phyloP scores from a whole-genome alignment of 1,284 basidiomycete species.

The Thelephora terrestris region DNA sequence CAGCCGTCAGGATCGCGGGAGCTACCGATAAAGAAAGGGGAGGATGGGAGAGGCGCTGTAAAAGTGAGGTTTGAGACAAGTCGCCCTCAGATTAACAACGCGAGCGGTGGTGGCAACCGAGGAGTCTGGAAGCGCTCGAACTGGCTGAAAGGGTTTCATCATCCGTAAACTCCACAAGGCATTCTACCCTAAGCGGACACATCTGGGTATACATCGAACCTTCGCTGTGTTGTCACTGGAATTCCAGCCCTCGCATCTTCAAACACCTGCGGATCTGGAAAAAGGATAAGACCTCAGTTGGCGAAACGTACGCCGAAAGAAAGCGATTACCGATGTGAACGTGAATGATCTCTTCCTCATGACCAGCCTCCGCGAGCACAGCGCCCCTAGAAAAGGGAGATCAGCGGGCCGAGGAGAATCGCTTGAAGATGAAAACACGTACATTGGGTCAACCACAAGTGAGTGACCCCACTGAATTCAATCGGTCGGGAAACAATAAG shows the following conservation, averaged over 20 bases:
- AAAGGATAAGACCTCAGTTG: conserved; percentile 5
- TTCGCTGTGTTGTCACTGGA: conserved; percentile 79
- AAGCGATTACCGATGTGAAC: conserved; percentile 68
- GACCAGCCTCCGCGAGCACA: conserved; percentile 69
- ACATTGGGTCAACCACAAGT: conserved; percentile 85
- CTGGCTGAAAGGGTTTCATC: no score
- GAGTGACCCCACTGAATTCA: conserved; percentile 78
- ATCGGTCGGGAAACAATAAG: no score
- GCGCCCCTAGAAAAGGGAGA: conserved; percentile 50
- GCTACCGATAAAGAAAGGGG: conserved; percentile 1
- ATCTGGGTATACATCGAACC: conserved; percentile 88
- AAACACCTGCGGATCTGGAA: conserved; percentile 62
- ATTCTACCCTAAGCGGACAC: no score
- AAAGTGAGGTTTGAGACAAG: conserved; percentile 41
- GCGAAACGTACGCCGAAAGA: background rate
- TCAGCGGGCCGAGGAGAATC: background rate
- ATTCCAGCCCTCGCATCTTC: conserved; percentile 69
- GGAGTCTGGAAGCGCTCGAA: conserved; percentile 11
- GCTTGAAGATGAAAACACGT: conserved; percentile 20
- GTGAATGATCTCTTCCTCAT: conserved; percentile 75
- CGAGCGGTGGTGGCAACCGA: conserved; percentile 7
- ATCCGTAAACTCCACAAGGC: no score
- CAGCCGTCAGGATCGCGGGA: conserved; percentile 7
- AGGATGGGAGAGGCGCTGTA: conserved; percentile 40
- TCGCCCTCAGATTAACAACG: conserved; percentile 1